Evolutionary conservation across 2,329 filamentous ascomycete genomes (phyloP).

Genomic region (Rhynchosporium secalis): DNA sequence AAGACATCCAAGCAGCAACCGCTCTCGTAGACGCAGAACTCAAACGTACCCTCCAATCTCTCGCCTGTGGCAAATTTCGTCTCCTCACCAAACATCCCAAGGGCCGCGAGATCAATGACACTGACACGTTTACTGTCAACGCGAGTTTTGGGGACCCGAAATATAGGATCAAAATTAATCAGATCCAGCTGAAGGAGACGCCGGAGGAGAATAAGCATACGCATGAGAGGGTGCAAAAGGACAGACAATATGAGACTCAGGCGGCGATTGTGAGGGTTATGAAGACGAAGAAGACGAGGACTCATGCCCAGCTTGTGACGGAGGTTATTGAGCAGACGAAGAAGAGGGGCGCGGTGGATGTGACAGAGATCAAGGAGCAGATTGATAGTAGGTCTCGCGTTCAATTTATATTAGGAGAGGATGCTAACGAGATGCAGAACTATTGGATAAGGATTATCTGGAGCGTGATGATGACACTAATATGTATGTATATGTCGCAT

Average conservation of each 20-base stretch:
- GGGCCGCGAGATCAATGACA: conserved; percentile 73
- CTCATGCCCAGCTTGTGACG: conserved; percentile 81
- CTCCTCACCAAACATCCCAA: conserved; percentile 85
- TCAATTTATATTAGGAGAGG: conserved; percentile 14
- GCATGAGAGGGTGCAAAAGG: conserved; percentile 83
- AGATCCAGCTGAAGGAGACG: conserved; percentile 96
- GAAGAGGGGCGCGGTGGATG: conserved; percentile 80
- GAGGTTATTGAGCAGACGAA: conserved; percentile 92
- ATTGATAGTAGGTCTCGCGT: conserved; percentile 73
- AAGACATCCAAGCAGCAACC: conserved; percentile 72
- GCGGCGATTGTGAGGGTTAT: conserved; percentile 96
- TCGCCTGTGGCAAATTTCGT: conserved; percentile 86
- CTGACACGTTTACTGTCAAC: conserved; percentile 86
- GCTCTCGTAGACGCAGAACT: conserved; percentile 77
- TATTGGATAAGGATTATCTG: conserved; percentile 93
- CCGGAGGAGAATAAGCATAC: conserved; percentile 93
- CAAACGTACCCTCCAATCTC: conserved; percentile 86
- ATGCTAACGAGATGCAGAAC: conserved; percentile 45
- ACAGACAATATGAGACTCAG: conserved; percentile 94
- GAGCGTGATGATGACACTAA: conserved; percentile 65
- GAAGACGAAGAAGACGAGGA: conserved; percentile 88
- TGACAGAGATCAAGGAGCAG: conserved; percentile 90
- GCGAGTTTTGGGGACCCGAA: conserved; percentile 74
- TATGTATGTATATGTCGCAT: conserved; percentile 71
- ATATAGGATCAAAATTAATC: conserved; percentile 95